A percentile compares a stretch with the other conserved stretches of the same genome.
phyloP scores from a whole-genome alignment of 140 eudicot genomes.

The Senecio squalidus region DNA sequence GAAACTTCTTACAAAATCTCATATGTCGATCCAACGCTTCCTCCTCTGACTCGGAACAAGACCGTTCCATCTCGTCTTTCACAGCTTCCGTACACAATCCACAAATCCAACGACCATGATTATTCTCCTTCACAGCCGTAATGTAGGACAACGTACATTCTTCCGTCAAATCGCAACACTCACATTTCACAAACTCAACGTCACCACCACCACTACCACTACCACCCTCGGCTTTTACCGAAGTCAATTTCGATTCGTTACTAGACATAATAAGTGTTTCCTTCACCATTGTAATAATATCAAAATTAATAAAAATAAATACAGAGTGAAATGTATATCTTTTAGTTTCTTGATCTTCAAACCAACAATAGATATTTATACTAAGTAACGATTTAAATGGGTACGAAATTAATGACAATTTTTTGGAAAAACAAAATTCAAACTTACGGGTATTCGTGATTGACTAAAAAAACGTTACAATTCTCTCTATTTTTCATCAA shows the following conservation, averaged over 20 bases:
- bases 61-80: conserved; percentile 56
- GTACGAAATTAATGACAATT: conserved; percentile 4
- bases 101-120: conserved; percentile 64
- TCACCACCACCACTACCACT: conserved; percentile 16
- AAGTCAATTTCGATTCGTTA: conserved; percentile 8
- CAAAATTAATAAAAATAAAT: neutral
- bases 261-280: conserved; percentile 8
- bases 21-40: conserved; percentile 65
- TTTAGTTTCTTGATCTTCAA: neutral
- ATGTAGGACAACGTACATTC: conserved; percentile 75
- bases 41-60: conserved; percentile 33
- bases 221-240: neutral
- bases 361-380: neutral
- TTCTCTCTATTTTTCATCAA: neutral
- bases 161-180: conserved; percentile 72
- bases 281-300: conserved; percentile 17
- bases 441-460: conserved; percentile 14
- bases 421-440: conserved; percentile 3
- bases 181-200: conserved; percentile 53
- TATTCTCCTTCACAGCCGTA: conserved; percentile 33
- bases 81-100: conserved; percentile 82
- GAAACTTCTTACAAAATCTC: conserved; percentile 56
- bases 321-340: neutral
- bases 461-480: conserved; percentile 16
- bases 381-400: neutral